These are phyloP conservation scores for Vigna radiata DNA, from an alignment of 306 rosid species.

Conservation along the genomic window DNA sequence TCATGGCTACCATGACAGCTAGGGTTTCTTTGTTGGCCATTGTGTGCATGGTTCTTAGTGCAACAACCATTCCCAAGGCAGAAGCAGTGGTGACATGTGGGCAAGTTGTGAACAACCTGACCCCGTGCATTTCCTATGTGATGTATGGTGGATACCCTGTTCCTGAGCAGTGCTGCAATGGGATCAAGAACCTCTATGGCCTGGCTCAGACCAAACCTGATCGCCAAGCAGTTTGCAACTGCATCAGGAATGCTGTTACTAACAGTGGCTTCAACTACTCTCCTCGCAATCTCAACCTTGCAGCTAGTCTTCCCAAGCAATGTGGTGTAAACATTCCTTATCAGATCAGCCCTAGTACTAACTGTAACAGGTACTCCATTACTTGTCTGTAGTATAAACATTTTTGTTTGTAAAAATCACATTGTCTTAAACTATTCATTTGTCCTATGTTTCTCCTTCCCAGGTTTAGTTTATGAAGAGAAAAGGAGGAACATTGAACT, in stretches of 20 bases:
- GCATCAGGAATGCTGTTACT: conserved; percentile 57
- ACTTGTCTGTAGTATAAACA: no score
- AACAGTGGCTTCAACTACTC: conserved; percentile 40
- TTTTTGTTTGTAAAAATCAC: background rate
- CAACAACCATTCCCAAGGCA: conserved; percentile 24
- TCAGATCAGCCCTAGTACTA: conserved; percentile 65
- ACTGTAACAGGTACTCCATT: conserved; percentile 54
- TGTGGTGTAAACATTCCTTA: conserved; percentile 65
- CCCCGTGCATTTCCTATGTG: conserved; percentile 55
- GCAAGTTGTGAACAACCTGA: conserved; percentile 40
- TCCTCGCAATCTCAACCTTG: conserved; percentile 37
- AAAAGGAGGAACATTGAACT: background rate
- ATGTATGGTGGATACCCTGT: background rate
- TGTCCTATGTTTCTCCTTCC: background rate
- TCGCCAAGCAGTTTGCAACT: conserved; percentile 59
- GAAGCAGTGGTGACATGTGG: conserved; percentile 49
- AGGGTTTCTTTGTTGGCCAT: conserved; percentile 41
- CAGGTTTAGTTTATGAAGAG: background rate
- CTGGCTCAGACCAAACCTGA: conserved; percentile 59
- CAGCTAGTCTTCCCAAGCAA: conserved; percentile 56
- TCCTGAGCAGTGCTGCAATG: conserved; percentile 54
- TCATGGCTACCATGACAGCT: conserved; percentile 45
- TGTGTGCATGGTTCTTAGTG: conserved; percentile 41
- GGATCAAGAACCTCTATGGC: conserved; percentile 44
- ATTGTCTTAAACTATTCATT: background rate